Evolutionary conservation across 139 green algal species (phyloP).

Genomic region (Chlorella vulgaris): DNA sequence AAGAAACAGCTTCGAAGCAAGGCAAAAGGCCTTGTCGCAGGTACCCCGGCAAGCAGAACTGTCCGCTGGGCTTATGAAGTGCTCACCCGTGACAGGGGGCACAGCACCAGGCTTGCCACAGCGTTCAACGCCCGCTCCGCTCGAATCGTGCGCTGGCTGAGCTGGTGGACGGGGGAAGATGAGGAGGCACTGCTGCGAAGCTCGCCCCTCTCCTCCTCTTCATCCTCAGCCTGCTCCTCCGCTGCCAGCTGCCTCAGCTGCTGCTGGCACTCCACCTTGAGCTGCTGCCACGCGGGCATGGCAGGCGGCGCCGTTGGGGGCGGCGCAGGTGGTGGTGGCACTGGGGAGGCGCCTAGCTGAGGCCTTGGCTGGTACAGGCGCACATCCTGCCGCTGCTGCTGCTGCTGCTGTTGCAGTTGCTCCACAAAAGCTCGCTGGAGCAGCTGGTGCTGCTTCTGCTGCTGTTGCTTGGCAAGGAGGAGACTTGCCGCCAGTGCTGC

Average conservation of each 20-base stretch:
- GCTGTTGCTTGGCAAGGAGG: no score
- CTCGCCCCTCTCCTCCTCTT: background rate
- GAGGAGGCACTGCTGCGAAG: background rate
- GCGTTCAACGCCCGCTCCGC: background rate
- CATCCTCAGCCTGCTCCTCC: background rate
- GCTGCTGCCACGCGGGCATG: background rate
- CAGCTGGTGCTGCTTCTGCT: background rate
- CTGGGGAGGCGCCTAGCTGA: no score
- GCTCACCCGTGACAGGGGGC: slow-evolving; percentile 5
- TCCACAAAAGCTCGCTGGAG: background rate
- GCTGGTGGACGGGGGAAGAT: background rate
- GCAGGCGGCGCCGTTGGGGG: no score
- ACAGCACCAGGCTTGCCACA: background rate
- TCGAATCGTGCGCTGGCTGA: background rate
- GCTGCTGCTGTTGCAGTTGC: background rate
- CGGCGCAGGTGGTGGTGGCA: background rate
- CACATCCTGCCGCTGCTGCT: slow-evolving; percentile 1
- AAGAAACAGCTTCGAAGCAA: background rate
- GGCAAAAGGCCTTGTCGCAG: background rate
- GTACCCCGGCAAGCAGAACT: no score
- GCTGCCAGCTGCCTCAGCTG: background rate
- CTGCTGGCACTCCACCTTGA: background rate
- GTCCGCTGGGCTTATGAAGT: no score
- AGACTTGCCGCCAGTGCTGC: background rate
- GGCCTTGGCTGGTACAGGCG: background rate